phyloP scores from a whole-genome alignment of 2,329 filamentous ascomycete genomes.

The Malbranchea cinnamomea region DNA sequence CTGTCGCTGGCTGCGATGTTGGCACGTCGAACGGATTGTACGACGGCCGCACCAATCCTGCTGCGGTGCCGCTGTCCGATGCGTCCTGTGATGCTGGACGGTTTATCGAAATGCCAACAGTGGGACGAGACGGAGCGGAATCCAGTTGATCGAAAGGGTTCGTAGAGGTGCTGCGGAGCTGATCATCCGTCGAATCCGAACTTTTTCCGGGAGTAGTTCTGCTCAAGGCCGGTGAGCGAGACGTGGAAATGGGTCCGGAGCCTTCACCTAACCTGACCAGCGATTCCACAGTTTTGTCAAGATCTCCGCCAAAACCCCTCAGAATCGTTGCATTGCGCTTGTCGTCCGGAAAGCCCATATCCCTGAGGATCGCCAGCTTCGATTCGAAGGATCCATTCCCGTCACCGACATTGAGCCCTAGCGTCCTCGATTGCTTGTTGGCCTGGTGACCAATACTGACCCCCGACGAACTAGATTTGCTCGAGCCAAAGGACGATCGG shows the following conservation, averaged over 20 bases:
- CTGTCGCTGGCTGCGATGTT: slow-evolving; percentile 19
- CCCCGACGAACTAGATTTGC: slow-evolving; percentile 33
- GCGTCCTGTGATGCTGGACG: slow-evolving; percentile 17
- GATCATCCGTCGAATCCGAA: slow-evolving; percentile 8
- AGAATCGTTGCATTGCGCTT: slow-evolving; percentile 68
- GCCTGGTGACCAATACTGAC: too few relatives aligned
- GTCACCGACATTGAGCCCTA: slow-evolving; percentile 41
- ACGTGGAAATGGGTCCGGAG: slow-evolving; percentile 34
- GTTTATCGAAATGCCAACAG: slow-evolving; percentile 11
- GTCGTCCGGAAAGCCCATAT: slow-evolving; percentile 85
- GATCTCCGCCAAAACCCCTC: slow-evolving; percentile 66
- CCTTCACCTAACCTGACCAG: slow-evolving; percentile 69
- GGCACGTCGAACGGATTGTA: slow-evolving; percentile 56
- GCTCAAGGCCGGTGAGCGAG: slow-evolving; percentile 37
- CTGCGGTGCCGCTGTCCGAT: slow-evolving; percentile 19
- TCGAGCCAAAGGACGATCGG: slow-evolving; percentile 48
- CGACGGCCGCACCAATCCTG: slow-evolving; percentile 13
- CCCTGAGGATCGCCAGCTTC: slow-evolving; percentile 62
- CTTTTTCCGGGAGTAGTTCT: slow-evolving; percentile 12
- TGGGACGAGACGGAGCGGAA: slow-evolving; percentile 17
- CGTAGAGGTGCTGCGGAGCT: slow-evolving; percentile 29
- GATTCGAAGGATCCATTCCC: slow-evolving; percentile 42
- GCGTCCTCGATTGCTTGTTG: slow-evolving; percentile 50
- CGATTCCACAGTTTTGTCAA: slow-evolving; percentile 75
- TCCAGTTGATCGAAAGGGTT: slow-evolving; percentile 52